Base-by-base conservation (phyloP, 495 filamentous ascomycete species). In the Peziza echinospora region DNA sequence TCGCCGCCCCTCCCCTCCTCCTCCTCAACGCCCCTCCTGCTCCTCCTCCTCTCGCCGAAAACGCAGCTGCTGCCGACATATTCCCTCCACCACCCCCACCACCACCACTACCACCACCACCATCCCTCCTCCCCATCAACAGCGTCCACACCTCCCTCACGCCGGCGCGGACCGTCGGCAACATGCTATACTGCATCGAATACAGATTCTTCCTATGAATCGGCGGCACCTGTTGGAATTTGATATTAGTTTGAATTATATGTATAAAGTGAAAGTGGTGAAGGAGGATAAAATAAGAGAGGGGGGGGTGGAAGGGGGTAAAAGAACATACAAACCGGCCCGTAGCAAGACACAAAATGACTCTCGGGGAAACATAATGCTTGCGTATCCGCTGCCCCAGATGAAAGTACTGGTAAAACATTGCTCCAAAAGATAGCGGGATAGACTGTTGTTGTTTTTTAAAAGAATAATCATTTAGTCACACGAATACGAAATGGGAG, bases 371-470 rank as follows among this genome's bases (percentile, higher is more conserved):
- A 25, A 93, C 67, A 61, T 99, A 99, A 62, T 99, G 89, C 57
- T 91, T 91, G 47, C 83, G 80, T 19, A 99, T 80, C 25, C 89
- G 80, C 48, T 82, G 75, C 42, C 81, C 84, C 46, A 96, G 80
- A 57, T 94, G 84, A 63, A 91, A 92, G 65, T 99, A 96, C 55
- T 93, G 85, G 51, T 89, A 75, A 62, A 96, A 94, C 80, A 93
- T 94, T 23, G 80, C 78, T 25, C 74, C 72, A 48, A 94, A 77
- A n/a, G 82, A 73, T 3, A 99, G 74, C 2, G 89, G 89, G 19
- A 93, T 79, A 4, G 85, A 82, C 80, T 93, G 49, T 44, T 40
- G 26, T 6, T 25, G 43, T 49, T 44, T 26, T 40, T 21, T 26
- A 26, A 0, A 24, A 44, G n/a, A n/a, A n/a, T n/a, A n/a, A n/a